phyloP scores from a whole-genome alignment of 345 rosid species.

The Combretum micranthum region DNA sequence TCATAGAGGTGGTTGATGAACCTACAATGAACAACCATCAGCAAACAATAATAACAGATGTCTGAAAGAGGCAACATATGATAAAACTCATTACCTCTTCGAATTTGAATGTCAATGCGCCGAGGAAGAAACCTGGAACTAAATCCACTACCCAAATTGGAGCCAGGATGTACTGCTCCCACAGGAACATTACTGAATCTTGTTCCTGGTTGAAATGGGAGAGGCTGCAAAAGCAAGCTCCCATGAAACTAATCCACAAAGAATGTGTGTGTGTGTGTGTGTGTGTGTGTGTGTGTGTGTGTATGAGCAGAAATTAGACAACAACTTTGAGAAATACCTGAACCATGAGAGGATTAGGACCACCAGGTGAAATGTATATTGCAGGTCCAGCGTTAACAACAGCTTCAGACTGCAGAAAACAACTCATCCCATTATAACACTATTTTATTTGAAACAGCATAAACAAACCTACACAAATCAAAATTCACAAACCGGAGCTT shows the following conservation, averaged over 20 bases:
- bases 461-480: background rate
- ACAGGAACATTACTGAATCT: slow-evolving; percentile 40
- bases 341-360: slow-evolving; percentile 82
- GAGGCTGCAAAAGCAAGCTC: slow-evolving; percentile 38
- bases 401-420: slow-evolving; percentile 55
- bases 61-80: slow-evolving; percentile 1
- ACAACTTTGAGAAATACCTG: slow-evolving; percentile 36
- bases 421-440: background rate
- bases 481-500: slow-evolving; percentile 41
- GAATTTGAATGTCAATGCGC: slow-evolving; percentile 72
- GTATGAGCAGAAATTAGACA: slow-evolving; percentile 4
- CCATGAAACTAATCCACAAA: no score
- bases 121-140: slow-evolving; percentile 54
- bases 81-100: slow-evolving; percentile 43
- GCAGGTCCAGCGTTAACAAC: slow-evolving; percentile 81
- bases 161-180: slow-evolving; percentile 43
- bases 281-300: no score
- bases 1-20: slow-evolving; percentile 31
- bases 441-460: slow-evolving; percentile 4
- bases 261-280: no score
- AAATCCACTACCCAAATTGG: slow-evolving; percentile 41
- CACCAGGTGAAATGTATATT: slow-evolving; percentile 53
- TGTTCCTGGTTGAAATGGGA: slow-evolving; percentile 58
- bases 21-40: slow-evolving; percentile 19
- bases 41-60: background rate